Evolutionary conservation across 2,329 filamentous ascomycete genomes (phyloP).

Genomic region (Neocatenulostroma microsporum): DNA sequence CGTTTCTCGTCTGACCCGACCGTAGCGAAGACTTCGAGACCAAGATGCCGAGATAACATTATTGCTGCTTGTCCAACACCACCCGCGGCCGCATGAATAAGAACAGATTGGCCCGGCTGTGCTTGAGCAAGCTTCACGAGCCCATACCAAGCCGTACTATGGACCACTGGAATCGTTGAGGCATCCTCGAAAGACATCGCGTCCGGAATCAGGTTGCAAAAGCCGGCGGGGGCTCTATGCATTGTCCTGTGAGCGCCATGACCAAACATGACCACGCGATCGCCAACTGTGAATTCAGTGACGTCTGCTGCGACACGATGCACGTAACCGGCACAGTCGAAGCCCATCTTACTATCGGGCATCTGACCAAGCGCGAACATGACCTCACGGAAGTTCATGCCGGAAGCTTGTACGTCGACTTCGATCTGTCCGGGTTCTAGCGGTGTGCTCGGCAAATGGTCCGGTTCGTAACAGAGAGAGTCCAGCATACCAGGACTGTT

Average conservation of each 20-base stretch:
- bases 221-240: not conserved
- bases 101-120: too few relatives aligned
- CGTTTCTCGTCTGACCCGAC: not conserved
- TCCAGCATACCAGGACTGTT: too few relatives aligned
- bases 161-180: not conserved
- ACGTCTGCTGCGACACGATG: slow-evolving; percentile 9
- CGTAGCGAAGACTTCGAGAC: not conserved
- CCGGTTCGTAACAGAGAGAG: too few relatives aligned
- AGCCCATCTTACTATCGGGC: too few relatives aligned
- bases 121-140: not conserved
- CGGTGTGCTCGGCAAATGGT: too few relatives aligned
- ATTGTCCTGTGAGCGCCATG: not conserved
- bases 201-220: not conserved
- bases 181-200: not conserved
- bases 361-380: too few relatives aligned
- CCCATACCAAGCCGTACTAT: not conserved
- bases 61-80: too few relatives aligned
- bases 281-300: slow-evolving; percentile 7
- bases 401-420: too few relatives aligned
- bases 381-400: too few relatives aligned
- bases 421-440: too few relatives aligned
- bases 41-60: too few relatives aligned
- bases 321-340: slow-evolving; percentile 10
- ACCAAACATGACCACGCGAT: slow-evolving; percentile 5
- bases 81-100: too few relatives aligned